Base-by-base conservation (phyloP, 441 rosid genomes). In the Aquilaria agallochum region DNA sequence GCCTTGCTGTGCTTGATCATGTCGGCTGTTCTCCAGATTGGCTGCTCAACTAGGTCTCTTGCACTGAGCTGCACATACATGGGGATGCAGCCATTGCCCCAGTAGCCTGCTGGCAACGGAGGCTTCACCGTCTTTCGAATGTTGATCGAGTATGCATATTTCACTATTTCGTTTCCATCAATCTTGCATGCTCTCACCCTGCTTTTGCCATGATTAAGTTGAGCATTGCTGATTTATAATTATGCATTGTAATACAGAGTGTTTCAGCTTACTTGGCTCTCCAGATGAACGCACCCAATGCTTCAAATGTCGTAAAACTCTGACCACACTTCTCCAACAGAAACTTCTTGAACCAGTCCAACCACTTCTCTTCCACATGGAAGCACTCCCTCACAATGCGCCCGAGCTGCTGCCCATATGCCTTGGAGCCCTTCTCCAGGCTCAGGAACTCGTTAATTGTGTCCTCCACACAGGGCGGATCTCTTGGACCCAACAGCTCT, bases 61-160 rank as follows among this genome's bases (percentile, higher is more conserved):
- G 88, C 94, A 5, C 50, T 75, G 0, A 77, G 63, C 67, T 78
- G 76, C 53, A 81, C 90, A 33, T 85, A 83, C 84, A 86, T 78
- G 2, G 98, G 85, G n/a, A 88, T 83, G 55, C 98, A 88, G 11
- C 94, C 96, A 9, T 88, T 93, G 60, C 97, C 98, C 92, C 92
- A 86, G 49, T 93, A 90, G 12, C 91, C 90, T 2, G 63, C 59
- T 0, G 94, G 96, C 46, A 93, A 67, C 6, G 90, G 83, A 31
- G 96, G 96, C 63, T 83, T 83, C n/a, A 85, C 75, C 15, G 74
- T 5, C 60, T 77, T 90, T 65, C 89, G 66, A 1, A 85, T 80
- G 32, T 93, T 90, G 55, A 80, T 76, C 11, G 89, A 74, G 62
- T 88, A 90, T 5, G 90, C 83, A 66, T 74, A 90, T 42, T 85